Base-by-base conservation (phyloP, 441 rosid species). In the Adansonia rubrostipa region DNA sequence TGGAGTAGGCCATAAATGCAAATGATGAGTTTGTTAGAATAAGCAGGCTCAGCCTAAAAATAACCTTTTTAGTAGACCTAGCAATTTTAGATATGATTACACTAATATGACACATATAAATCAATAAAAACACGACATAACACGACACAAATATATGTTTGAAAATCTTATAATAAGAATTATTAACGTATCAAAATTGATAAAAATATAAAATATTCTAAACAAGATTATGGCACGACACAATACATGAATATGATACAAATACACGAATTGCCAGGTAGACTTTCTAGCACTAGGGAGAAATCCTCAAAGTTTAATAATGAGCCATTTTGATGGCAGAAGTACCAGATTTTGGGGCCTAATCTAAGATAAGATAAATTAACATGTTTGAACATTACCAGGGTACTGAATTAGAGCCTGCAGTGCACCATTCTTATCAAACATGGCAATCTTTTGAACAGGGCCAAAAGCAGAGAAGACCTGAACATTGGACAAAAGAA, bases 401-500 rank as follows among this genome's bases (percentile, higher is more conserved):
- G 93, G 93, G 80, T 91, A 96, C 79, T 96, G 98, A 87, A 96
- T 86, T 83, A 96, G 82, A 20, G 98, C 99, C 86, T 94, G 98
- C 63, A 96, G 86, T 68, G 98, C 98, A 47, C 96, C 95, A 51
- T 93, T 96, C 91, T 96, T 96, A 83, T 96, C 98, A 78, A 96
- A 96, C 99, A 96, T 96, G 17, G 98, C 98, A 82, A 96, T 94
- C 89, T 96, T 96, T 84, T 94, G 98, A 54, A 96, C 98, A 70
- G 93, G 87, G 45, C 99, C 98, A 83, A 92, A 96, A 58, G 99
- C 88, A 78, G 90, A 88, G 82, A 96, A 96, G 68, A 96, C 98
- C 99, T 96, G 68, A 70, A 64, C 81, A 63, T 0, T 64, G 22
- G 57, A 47, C 69, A 20, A 17, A 40, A 53, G 74, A 60, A 51